Evolutionary conservation across 208 protist species (phyloP).

Genomic region (Leishmania braziliensis): DNA sequence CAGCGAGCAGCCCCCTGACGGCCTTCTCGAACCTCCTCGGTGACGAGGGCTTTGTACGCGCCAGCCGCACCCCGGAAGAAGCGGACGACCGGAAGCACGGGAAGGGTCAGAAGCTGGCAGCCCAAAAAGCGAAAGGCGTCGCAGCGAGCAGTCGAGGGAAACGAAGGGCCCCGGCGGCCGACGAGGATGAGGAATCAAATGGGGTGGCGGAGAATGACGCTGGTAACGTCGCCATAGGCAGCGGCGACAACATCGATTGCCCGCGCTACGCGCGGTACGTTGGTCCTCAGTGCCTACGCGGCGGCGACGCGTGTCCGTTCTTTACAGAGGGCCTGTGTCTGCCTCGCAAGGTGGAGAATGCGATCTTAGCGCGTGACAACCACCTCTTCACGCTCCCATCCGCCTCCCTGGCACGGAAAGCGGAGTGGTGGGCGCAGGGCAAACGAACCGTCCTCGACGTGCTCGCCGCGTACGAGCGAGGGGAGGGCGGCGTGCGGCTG

Average conservation of each 20-base stretch:
- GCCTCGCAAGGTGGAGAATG: slow-evolving; percentile 67
- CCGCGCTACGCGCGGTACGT: slow-evolving; percentile 63
- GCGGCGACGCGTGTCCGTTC: slow-evolving; percentile 74
- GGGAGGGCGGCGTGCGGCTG: slow-evolving; percentile 53
- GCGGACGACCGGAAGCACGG: slow-evolving; percentile 2
- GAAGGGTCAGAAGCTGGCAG: slow-evolving; percentile 11
- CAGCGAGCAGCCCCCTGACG: slow-evolving; percentile 13
- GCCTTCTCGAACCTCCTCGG: slow-evolving; percentile 26
- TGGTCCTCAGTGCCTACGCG: slow-evolving; percentile 72
- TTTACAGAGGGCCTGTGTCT: slow-evolving; percentile 86
- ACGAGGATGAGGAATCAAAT: slow-evolving; percentile 8
- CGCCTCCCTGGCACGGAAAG: slow-evolving; percentile 69
- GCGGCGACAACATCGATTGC: slow-evolving; percentile 6
- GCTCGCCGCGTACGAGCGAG: slow-evolving; percentile 58
- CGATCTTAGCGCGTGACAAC: slow-evolving; percentile 67
- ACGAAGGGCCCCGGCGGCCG: slow-evolving; percentile 1
- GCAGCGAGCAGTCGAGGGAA: slow-evolving; percentile 6
- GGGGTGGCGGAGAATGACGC: neutral
- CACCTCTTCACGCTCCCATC: slow-evolving; percentile 89
- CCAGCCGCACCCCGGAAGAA: slow-evolving; percentile 10
- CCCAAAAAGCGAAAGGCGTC: slow-evolving; percentile 21
- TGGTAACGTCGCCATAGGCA: neutral
- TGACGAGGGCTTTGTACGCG: slow-evolving; percentile 31
- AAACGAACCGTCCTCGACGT: slow-evolving; percentile 76
- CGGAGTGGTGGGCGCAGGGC: slow-evolving; percentile 78